A percentile compares a stretch with the other conserved stretches of the same genome.
phyloP scores from a whole-genome alignment of 2,329 filamentous ascomycete genomes.

The Fusarium haematococcum region DNA sequence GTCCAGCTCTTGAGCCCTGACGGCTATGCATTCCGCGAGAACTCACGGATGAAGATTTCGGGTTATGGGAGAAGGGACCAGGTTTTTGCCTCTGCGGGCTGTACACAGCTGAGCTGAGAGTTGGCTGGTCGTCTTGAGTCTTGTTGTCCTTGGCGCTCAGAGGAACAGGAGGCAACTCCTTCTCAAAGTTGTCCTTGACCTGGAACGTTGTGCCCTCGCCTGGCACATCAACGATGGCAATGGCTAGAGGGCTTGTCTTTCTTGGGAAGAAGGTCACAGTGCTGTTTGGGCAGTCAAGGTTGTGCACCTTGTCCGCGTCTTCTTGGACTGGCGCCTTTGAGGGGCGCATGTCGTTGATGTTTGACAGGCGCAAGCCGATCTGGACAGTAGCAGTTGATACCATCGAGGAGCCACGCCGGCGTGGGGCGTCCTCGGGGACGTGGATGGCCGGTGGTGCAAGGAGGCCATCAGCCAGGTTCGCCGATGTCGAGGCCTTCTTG shows the following conservation, averaged over 20 bases:
- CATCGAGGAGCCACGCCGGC: conserved; percentile 70
- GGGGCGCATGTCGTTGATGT: conserved; percentile 62
- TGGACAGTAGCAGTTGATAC: conserved; percentile 77
- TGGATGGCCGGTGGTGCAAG: conserved; percentile 60
- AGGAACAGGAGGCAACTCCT: conserved; percentile 53
- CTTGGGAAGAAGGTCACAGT: conserved; percentile 30
- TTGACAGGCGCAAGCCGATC: conserved; percentile 76
- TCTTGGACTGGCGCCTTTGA: conserved; percentile 35
- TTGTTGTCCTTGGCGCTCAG: conserved; percentile 32
- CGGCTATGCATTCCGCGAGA: conserved; percentile 35
- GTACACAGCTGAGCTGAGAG: conserved; percentile 66
- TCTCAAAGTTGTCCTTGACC: conserved; percentile 38
- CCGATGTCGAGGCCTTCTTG: conserved; percentile 9
- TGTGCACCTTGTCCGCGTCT: conserved; percentile 50
- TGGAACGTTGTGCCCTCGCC: conserved; percentile 38
- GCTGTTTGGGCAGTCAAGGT: conserved; percentile 50
- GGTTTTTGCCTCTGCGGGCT: conserved; percentile 49
- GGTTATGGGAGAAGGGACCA: conserved; percentile 32
- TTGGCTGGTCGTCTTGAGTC: conserved; percentile 47
- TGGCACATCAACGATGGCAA: conserved; percentile 42
- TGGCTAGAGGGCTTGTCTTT: conserved; percentile 42
- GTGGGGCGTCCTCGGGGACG: conserved; percentile 52
- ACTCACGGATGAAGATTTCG: conserved; percentile 29
- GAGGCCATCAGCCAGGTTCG: conserved; percentile 22
- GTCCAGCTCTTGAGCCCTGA: conserved; percentile 20